phyloP scores from a whole-genome alignment of 371 early-diverging fungal genomes.

The Saksenaea vasiformis region DNA sequence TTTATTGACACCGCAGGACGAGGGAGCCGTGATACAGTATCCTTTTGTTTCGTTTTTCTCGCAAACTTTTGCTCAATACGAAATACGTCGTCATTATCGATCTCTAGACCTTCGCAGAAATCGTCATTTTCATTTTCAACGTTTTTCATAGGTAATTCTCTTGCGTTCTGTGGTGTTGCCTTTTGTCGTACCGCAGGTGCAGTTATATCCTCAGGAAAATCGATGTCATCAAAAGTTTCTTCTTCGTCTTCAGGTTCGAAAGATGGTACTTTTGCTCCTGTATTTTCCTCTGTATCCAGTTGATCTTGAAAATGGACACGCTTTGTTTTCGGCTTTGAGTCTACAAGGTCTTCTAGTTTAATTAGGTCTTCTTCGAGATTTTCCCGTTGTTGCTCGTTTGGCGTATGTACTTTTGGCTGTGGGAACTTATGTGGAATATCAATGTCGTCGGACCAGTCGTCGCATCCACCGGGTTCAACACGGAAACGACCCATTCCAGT shows the following conservation, averaged over 20 bases:
- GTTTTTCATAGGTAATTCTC: not conserved
- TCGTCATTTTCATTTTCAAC: slow-evolving; percentile 34
- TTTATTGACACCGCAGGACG: not conserved
- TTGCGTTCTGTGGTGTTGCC: not conserved
- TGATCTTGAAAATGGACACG: not conserved
- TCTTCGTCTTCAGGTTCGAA: slow-evolving; percentile 12
- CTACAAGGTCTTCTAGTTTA: not conserved
- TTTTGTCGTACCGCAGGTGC: not conserved
- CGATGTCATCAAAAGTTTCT: slow-evolving; percentile 23
- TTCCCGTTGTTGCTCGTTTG: too few relatives aligned
- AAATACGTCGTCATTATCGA: slow-evolving; percentile 14
- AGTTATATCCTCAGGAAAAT: slow-evolving; percentile 30
- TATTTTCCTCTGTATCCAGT: not conserved
- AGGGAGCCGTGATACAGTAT: not conserved
- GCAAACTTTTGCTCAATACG: too few relatives aligned
- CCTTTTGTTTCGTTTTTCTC: not conserved
- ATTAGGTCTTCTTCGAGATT: not conserved
- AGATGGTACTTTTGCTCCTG: not conserved
- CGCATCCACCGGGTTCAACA: not conserved
- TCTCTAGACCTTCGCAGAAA: slow-evolving; percentile 26
- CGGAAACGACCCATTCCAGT: not conserved
- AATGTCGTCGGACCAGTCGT: not conserved
- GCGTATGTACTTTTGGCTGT: not conserved
- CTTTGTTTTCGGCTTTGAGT: not conserved
- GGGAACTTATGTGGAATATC: not conserved